Percentiles rank a stretch among this genome's conserved stretches.
phyloP scores from a whole-genome alignment of 2,329 filamentous ascomycete species.

The Talaromyces sp. region DNA sequence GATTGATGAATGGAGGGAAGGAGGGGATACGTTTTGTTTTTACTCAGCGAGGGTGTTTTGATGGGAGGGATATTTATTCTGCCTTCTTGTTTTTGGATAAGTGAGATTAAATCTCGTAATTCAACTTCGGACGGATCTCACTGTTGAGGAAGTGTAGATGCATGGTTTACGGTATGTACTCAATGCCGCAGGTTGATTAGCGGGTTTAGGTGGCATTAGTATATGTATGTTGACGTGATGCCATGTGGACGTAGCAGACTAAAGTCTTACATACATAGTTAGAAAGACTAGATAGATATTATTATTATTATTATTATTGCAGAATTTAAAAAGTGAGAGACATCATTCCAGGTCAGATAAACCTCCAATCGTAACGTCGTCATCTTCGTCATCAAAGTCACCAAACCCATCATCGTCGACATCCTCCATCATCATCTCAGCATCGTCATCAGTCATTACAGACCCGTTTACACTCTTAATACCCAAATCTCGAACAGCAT shows the following conservation, averaged over 20 bases:
- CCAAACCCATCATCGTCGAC: constrained; percentile 1
- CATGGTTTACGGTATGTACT: background rate
- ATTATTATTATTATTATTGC: background rate
- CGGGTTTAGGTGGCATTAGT: background rate
- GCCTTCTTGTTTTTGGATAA: no score
- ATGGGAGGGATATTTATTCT: no score
- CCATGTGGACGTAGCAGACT: no score
- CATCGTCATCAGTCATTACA: background rate
- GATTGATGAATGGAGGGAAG: background rate
- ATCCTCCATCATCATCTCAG: background rate
- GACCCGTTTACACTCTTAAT: background rate
- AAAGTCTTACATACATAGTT: background rate
- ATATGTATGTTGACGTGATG: background rate
- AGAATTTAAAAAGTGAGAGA: background rate
- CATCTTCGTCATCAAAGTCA: constrained; percentile 11
- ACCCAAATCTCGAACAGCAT: background rate
- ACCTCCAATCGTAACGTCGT: constrained; percentile 9
- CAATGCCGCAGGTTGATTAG: background rate
- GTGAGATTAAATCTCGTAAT: no score
- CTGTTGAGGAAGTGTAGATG: no score
- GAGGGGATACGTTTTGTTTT: background rate
- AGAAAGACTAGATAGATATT: background rate
- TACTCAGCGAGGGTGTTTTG: background rate
- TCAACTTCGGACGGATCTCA: no score
- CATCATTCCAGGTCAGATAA: background rate